phyloP scores from a whole-genome alignment of 768 basidiomycete genomes.

The Mycena haematopus region DNA sequence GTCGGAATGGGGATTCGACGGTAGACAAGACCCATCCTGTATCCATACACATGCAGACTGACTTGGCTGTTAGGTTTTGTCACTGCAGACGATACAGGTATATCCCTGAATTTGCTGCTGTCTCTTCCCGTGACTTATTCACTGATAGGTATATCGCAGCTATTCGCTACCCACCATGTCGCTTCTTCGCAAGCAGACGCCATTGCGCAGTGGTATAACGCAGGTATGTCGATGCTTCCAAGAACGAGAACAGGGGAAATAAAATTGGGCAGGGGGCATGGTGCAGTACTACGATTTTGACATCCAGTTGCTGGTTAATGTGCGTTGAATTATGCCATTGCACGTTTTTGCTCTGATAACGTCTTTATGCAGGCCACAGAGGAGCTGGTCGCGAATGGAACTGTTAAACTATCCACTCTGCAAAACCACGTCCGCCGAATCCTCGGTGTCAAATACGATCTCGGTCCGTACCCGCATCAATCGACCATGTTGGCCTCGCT shows the following conservation, averaged over 20 bases:
- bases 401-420: constrained; percentile 29
- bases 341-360: neutral
- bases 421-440: constrained; percentile 30
- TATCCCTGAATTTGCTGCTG: neutral
- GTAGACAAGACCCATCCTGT: constrained; percentile 2
- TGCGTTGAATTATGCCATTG: constrained; percentile 7
- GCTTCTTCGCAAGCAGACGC: constrained; percentile 33
- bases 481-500: neutral
- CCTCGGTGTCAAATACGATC: constrained; percentile 34
- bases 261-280: constrained; percentile 22
- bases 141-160: constrained; percentile 25
- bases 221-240: constrained; percentile 13
- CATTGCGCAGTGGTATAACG: constrained; percentile 36
- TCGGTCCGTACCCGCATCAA: constrained; percentile 25
- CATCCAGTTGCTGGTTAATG: constrained; percentile 32
- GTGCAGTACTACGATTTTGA: constrained; percentile 35
- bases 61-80: constrained; percentile 21
- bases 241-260: no score
- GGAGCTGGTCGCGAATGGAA: constrained; percentile 30
- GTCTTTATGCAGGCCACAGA: constrained; percentile 21
- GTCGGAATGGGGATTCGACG: constrained; percentile 36
- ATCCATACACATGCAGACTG: neutral
- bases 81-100: constrained; percentile 33
- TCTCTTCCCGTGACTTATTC: neutral
- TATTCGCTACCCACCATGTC: constrained; percentile 29